phyloP scores from a whole-genome alignment of 2,329 filamentous ascomycete genomes.

The Neonectria punicea region DNA sequence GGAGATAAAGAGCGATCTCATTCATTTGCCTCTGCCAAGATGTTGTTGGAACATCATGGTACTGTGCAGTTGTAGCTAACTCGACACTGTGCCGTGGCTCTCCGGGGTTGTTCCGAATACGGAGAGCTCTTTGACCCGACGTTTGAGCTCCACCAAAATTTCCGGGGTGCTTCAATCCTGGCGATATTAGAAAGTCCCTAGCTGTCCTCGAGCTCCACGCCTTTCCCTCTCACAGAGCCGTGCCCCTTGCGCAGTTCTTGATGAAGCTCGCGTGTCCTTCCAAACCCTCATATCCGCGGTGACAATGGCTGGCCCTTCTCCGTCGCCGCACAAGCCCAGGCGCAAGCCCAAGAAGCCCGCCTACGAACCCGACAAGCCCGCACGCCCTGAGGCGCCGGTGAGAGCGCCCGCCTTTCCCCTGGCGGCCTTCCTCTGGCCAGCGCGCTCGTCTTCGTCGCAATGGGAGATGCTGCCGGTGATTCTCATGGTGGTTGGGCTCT shows the following conservation, averaged over 20 bases:
- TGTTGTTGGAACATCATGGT: constrained; percentile 35
- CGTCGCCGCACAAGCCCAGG: constrained; percentile 69
- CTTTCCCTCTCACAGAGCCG: constrained; percentile 11
- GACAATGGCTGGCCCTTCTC: constrained; percentile 63
- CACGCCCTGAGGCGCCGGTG: constrained; percentile 56
- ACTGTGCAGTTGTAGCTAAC: constrained; percentile 32
- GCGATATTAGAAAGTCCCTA: constrained; percentile 3
- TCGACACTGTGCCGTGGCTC: constrained; percentile 18
- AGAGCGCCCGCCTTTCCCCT: constrained; percentile 84
- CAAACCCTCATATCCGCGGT: constrained; percentile 37
- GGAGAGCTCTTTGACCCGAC: constrained; percentile 29
- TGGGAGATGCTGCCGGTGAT: constrained; percentile 92
- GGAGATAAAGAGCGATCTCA: constrained; percentile 10
- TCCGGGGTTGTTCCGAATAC: constrained; percentile 38
- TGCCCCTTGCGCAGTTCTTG: constrained; percentile 21
- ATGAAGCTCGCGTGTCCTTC: constrained; percentile 32
- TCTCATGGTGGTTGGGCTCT: constrained; percentile 89
- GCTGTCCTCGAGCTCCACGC: constrained; percentile 20
- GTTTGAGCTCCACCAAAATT: constrained; percentile 34
- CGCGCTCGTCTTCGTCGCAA: constrained; percentile 84
- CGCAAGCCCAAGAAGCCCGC: constrained; percentile 65
- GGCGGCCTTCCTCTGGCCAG: constrained; percentile 93
- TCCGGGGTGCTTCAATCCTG: constrained; percentile 14
- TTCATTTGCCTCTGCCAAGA: constrained; percentile 33
- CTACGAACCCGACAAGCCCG: constrained; percentile 51